Base-by-base conservation (phyloP, 495 filamentous ascomycete species). In the Penicillium manginii region DNA sequence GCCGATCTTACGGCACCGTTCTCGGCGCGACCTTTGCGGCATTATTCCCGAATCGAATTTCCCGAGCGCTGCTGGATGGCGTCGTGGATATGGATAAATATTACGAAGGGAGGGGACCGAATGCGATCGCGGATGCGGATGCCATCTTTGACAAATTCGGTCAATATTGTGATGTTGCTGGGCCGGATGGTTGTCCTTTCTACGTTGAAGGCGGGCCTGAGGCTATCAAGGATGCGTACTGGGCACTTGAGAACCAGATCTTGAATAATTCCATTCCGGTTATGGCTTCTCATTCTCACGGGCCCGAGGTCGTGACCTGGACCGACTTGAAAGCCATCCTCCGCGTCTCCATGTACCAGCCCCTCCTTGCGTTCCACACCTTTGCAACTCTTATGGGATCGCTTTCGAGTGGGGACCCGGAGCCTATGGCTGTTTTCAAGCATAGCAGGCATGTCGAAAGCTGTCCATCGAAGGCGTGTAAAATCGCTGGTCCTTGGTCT, bases 1-100 rank as follows among this genome's bases (percentile, higher is more conserved):
- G 88, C 10, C 81, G 88, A 15, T 87, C 83, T n/a, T 90, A 90
- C 61, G 88, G 88, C 3, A 88, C 86, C 2, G 70, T 86, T 4
- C 81, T 90, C 4, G 87, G 86, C 0, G 75, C 84, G 1, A 82
- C 78, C 2, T 83, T 84, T 58, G 80, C 81, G 2, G 73, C 80
- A 2, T 78, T 86, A 64, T 81, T 75, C 32, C 83, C 83, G 0
- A 71, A 83, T 47, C 78, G 81, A 26, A 66, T 86, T 14, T 63
- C 67, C 4, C 76, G 83, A 8, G 62, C 75, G 23, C 65, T 85
- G 3, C 69, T 86, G 6, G 83, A 86, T 52, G 83, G 76, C 2
- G 83, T 85, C 8, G 80, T 81, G 15, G 66, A 91, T 59, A 77
- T 73, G 50, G 65, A 74, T 40, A 76, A 78, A 37, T 78, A 81